These are phyloP conservation scores for Vigna angularis DNA, from an alignment of 306 rosid genomes.

Conservation along the genomic window DNA sequence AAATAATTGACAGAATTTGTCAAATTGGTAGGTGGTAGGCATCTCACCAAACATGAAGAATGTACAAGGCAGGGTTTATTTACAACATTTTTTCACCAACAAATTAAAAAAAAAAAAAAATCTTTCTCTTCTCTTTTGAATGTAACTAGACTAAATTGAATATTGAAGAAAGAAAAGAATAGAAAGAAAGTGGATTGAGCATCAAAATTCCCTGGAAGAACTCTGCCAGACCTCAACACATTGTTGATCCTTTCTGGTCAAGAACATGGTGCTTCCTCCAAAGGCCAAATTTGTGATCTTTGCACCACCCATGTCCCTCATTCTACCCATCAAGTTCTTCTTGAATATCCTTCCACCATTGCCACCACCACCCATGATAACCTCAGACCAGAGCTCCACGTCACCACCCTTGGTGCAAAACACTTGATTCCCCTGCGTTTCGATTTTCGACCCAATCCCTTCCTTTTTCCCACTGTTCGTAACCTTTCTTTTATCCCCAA, in stretches of 20 bases:
- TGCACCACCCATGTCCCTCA: slow-evolving; percentile 74
- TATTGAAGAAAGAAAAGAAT: neutral
- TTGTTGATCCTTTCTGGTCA: slow-evolving; percentile 79
- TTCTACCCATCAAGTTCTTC: slow-evolving; percentile 85
- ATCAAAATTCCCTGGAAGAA: slow-evolving; percentile 61
- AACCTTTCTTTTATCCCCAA: slow-evolving; percentile 65
- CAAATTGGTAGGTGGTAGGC: neutral
- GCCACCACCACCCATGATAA: slow-evolving; percentile 53
- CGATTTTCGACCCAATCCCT: slow-evolving; percentile 80
- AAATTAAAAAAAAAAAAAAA: too few relatives aligned
- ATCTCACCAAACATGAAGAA: neutral
- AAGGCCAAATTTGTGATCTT: slow-evolving; percentile 70
- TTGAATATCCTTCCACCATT: slow-evolving; percentile 63
- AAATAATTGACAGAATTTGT: neutral
- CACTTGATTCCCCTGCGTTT: slow-evolving; percentile 83
- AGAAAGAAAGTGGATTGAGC: neutral
- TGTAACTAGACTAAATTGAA: neutral
- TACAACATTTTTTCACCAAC: neutral
- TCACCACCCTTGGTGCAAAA: slow-evolving; percentile 80
- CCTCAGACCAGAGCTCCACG: slow-evolving; percentile 88
- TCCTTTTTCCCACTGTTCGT: slow-evolving; percentile 72
- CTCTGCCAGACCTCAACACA: slow-evolving; percentile 95
- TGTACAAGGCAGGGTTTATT: neutral
- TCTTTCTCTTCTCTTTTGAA: neutral
- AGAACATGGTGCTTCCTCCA: slow-evolving; percentile 94